These are phyloP conservation scores for Auriscalpium vulgare DNA, from an alignment of 768 basidiomycete species.

Conservation along the genomic window DNA sequence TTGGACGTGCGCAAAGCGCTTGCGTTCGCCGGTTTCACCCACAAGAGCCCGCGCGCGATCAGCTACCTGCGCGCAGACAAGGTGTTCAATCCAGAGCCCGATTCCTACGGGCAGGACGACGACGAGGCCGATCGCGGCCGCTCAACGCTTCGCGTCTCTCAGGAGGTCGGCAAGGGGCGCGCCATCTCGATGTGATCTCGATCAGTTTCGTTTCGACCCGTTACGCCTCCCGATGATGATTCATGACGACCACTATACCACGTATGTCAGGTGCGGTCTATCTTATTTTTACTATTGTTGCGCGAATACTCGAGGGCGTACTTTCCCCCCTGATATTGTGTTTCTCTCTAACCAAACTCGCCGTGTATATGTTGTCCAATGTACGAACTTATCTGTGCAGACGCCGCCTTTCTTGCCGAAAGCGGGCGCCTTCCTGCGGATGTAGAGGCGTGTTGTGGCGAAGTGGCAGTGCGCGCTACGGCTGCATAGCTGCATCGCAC, in stretches of 20 bases:
- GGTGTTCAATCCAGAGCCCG: slow-evolving; percentile 53
- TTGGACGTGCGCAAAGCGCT: slow-evolving; percentile 86
- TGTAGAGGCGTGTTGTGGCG: background rate
- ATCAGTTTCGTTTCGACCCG: slow-evolving; percentile 1
- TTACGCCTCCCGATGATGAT: slow-evolving; percentile 8
- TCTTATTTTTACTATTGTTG: slow-evolving; percentile 2
- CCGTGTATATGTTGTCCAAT: background rate
- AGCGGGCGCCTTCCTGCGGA: too few relatives aligned
- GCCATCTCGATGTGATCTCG: slow-evolving; percentile 70
- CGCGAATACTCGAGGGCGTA: background rate
- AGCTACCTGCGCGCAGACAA: slow-evolving; percentile 70
- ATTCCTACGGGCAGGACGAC: slow-evolving; percentile 36
- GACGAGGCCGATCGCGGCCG: slow-evolving; percentile 50
- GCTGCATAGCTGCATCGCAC: background rate
- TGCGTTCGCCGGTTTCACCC: slow-evolving; percentile 87
- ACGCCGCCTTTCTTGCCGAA: too few relatives aligned
- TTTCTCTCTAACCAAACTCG: background rate
- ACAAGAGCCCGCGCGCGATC: slow-evolving; percentile 78
- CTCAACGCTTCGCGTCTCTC: slow-evolving; percentile 51
- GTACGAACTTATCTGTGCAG: too few relatives aligned
- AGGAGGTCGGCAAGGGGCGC: slow-evolving; percentile 61
- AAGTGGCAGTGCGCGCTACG: background rate
- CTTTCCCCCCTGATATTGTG: background rate
- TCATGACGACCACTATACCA: background rate
- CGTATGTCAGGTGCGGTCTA: slow-evolving; percentile 4